Evolutionary conservation across 306 rosid genomes (phyloP), one percentile per base, ranked within the genome.

Genomic region (Fagus crenata): DNA sequence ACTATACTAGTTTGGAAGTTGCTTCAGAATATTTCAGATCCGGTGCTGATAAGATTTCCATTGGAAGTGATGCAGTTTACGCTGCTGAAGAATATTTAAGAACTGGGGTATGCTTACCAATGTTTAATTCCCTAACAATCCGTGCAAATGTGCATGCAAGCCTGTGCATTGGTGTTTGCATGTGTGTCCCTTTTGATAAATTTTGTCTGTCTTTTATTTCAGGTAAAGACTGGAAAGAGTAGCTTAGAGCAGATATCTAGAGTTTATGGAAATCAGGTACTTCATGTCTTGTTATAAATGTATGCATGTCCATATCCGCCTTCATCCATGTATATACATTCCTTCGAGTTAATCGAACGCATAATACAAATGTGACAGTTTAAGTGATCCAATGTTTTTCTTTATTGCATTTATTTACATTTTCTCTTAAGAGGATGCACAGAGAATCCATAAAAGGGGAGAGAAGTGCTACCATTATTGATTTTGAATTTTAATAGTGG

Each of bases 21-120:
- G 99, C 97, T 75, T 89, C 97, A 41, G 99, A 95, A 85, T 95
- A 92, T 84, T 95, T 95, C 80, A 90, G 99, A 85, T 92, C 97
- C 58, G 99, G 99, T 33, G 99, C 99, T 67, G 99, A 95, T 81
- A 95, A 95, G 86, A 95, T 95, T 77, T 95, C 97, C 39, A 92
- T 95, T 36, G 99, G 99, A 82, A 95, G 99, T 69, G 97, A 95
- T 81, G 99, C 97, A 33, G 97, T 92, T 67, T 95, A 90, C 89
- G 96, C 99, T 78, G 97, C 99, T 7, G 97, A 95, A 84, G 93
- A 95, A 83, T 91, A 89, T 87, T 17, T 90, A 77, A 92, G 75
- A 85, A 90, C 97, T 28, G 96, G 97, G 75, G 99, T 95, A 91
- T 70, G 92, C 73, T 70, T 71, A 63, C 70, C 70, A 67, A 53